Evolutionary conservation across 2,329 filamentous ascomycete genomes (phyloP), one percentile per base, ranked within the genome.

Genomic region (Colletotrichum navitas): DNA sequence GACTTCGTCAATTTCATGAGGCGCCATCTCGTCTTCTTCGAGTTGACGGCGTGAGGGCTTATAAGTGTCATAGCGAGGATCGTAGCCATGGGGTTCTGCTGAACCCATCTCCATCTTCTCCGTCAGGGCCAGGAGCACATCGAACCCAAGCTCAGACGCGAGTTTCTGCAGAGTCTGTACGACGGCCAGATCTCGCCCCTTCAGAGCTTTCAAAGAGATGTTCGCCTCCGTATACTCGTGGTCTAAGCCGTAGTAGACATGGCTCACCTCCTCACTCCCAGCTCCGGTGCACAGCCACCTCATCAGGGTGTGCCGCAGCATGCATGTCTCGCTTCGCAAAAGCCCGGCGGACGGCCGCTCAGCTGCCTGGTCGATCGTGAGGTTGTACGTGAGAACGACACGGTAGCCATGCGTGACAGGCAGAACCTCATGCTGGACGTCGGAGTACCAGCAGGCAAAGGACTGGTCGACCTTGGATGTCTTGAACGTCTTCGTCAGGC

Each of bases 371-470:
- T 68, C 56, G 10, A 78, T 66, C 18, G 76, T 75, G 5, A 90
- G 81, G 74, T 89, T 88, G 77, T 88, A 90, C 0, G 83, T 86
- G 14, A 90, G 73, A 12, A 87, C 85, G 66, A 85, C 81, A 3
- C 86, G 84, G 74, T 85, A 83, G 3, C 87, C 87, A 0, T 81
- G 82, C 0, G 73, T 80, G 2, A 89, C 80, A 1, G 83, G 82
- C 21, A 82, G 78, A n/a, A 88, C 80, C 75, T 89, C 83, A 73
- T 89, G 85, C 1, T 79, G 80, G 0, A 89, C 85, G 66, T 89
- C 86, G 0, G 85, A 84, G 75, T 87, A 89, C 88, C 82, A 83
- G 41, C 69, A 78, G 8, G 75, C 72, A 34, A 74, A 75, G 0
- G 78, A 78, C 64, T 78, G 72, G 0, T 66, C 21, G 6, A 26